Conservation (phyloP, 805 yeast genomes). For the Sugiyamaella boreocaroliniensis region DNA sequence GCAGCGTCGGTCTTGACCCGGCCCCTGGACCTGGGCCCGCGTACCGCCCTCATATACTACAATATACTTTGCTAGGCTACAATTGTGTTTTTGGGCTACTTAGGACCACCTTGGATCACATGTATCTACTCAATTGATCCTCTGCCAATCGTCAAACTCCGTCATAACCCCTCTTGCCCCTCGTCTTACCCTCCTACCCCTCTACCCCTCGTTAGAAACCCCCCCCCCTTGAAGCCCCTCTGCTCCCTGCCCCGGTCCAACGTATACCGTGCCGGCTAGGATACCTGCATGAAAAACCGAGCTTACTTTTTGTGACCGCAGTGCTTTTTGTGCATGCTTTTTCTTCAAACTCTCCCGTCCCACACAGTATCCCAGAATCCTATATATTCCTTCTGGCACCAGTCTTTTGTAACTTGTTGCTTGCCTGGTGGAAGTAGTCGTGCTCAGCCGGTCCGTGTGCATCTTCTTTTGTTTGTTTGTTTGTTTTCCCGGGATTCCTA, state of each 20-base stretch:
- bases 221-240: constrained; percentile 1
- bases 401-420: neutral
- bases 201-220: neutral
- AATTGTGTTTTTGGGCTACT: no score
- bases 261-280: neutral
- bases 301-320: neutral
- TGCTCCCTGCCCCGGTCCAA: neutral
- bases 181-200: neutral
- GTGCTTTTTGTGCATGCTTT: neutral
- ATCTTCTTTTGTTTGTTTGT: neutral
- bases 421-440: neutral
- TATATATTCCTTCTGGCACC: neutral
- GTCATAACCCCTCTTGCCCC: no score
- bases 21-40: no score
- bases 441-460: neutral
- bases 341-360: neutral
- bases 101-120: no score
- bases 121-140: no score
- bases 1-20: neutral
- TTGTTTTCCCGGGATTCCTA: neutral
- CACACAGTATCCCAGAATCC: neutral
- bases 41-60: no score
- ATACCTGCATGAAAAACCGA: neutral
- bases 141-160: no score
- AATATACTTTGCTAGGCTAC: no score